A percentile compares a stretch with the other conserved stretches of the same genome.
These are phyloP conservation scores for Entomortierella parvispora DNA, from an alignment of 192 early-diverging fungal species.

Conservation along the genomic window DNA sequence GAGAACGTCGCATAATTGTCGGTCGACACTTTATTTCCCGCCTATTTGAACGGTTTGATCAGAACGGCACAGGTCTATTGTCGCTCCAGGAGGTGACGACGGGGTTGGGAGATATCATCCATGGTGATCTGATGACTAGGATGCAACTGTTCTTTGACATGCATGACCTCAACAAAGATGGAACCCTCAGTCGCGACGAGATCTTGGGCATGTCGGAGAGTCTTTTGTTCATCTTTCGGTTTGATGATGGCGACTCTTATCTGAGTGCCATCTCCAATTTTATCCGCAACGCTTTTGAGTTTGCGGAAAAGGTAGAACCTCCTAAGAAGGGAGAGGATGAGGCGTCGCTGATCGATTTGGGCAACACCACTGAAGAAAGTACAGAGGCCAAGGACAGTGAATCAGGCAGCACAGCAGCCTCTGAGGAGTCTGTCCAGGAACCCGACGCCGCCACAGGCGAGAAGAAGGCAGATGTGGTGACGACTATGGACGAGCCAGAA, in stretches of 20 bases:
- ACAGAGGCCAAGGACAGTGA: slow-evolving; percentile 22
- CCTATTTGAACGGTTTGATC: slow-evolving; percentile 66
- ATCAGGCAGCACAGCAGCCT: slow-evolving; percentile 5
- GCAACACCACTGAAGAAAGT: background rate
- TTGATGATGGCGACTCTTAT: slow-evolving; percentile 64
- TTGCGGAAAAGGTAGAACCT: slow-evolving; percentile 51
- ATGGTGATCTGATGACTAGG: slow-evolving; percentile 79
- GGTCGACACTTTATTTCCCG: slow-evolving; percentile 52
- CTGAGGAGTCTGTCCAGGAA: background rate
- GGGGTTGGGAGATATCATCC: slow-evolving; percentile 80
- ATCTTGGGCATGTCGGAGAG: slow-evolving; percentile 87
- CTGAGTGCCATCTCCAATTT: slow-evolving; percentile 68
- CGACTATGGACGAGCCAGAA: slow-evolving; percentile 25
- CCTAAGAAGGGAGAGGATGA: slow-evolving; percentile 21
- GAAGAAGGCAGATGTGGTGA: background rate
- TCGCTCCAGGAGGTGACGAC: slow-evolving; percentile 83
- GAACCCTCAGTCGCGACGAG: slow-evolving; percentile 76
- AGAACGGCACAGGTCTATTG: slow-evolving; percentile 62
- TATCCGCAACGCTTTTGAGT: slow-evolving; percentile 71
- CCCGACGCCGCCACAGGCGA: background rate
- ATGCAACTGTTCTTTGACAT: slow-evolving; percentile 87
- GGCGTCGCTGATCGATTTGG: background rate
- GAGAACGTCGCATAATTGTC: slow-evolving; percentile 40
- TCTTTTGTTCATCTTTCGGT: slow-evolving; percentile 80
- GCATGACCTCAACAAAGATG: slow-evolving; percentile 77